Percentiles rank a stretch among this genome's conserved stretches.
These are phyloP conservation scores for Flaveria brownii DNA, from an alignment of 129 eudicot genomes.

Conservation along the genomic window DNA sequence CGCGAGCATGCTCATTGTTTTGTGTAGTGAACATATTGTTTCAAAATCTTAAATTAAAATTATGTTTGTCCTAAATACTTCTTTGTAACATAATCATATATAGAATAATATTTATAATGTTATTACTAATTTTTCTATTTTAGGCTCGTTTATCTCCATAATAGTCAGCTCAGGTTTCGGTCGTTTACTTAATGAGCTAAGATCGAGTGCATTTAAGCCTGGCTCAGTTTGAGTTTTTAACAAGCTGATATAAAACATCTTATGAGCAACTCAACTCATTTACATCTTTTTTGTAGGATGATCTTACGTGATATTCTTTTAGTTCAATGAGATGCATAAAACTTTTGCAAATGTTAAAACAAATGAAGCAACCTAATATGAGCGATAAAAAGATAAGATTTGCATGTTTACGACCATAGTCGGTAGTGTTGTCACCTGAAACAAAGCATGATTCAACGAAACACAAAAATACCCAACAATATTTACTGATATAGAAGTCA, in stretches of 20 bases:
- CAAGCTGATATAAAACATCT: neutral
- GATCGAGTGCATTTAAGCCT: neutral
- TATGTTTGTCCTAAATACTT: too few species aligned
- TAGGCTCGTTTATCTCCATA: too few species aligned
- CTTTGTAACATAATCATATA: too few species aligned
- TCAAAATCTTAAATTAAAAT: too few species aligned
- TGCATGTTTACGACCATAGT: neutral
- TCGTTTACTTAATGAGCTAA: too few species aligned
- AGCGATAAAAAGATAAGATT: neutral
- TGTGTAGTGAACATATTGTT: too few species aligned
- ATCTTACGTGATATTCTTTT: neutral
- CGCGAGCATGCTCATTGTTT: neutral
- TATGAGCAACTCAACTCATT: neutral
- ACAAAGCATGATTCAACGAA: neutral
- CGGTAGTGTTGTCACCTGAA: neutral
- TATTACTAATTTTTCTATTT: too few species aligned
- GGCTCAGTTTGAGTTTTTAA: neutral
- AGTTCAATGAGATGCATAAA: neutral
- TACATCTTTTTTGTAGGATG: too few species aligned
- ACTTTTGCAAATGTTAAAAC: neutral
- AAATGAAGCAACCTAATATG: neutral
- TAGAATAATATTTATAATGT: too few species aligned
- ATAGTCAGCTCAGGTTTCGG: too few species aligned
- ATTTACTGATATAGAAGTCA: neutral
- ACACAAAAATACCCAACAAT: slow-evolving; percentile 19